These are phyloP conservation scores for Rhinocladiella mackenziei DNA, from an alignment of 2,329 filamentous ascomycete genomes.

Conservation along the genomic window DNA sequence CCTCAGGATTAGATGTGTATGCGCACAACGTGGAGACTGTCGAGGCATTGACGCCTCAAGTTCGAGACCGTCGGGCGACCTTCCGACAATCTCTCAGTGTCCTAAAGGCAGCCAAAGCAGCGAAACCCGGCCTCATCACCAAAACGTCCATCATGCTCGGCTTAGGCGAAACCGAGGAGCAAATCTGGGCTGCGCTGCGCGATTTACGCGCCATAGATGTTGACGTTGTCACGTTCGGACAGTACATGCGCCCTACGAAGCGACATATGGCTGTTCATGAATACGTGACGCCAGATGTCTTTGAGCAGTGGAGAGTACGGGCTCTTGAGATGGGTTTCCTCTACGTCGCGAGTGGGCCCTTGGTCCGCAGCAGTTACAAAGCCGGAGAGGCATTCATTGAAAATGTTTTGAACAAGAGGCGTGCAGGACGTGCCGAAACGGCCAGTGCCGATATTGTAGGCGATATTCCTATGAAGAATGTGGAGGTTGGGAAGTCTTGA, in stretches of 20 bases:
- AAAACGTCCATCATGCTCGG: constrained; percentile 98
- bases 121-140: constrained; percentile 77
- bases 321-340: constrained; percentile 94
- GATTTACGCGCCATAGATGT: constrained; percentile 77
- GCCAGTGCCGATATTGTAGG: constrained; percentile 30
- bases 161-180: constrained; percentile 82
- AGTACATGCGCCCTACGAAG: constrained; percentile 99
- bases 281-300: constrained; percentile 86
- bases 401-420: constrained; percentile 86
- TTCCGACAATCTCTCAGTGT: constrained; percentile 83
- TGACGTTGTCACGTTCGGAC: constrained; percentile 97
- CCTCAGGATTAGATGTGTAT: constrained; percentile 89
- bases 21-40: constrained; percentile 97
- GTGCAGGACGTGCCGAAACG: constrained; percentile 32
- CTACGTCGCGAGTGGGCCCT: constrained; percentile 88
- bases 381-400: constrained; percentile 98
- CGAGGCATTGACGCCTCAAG: constrained; percentile 81
- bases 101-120: constrained; percentile 73
- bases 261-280: constrained; percentile 94
- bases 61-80: constrained; percentile 82
- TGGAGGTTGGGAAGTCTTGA: constrained; percentile 13
- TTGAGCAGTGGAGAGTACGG: constrained; percentile 85
- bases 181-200: constrained; percentile 73
- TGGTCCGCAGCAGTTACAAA: constrained; percentile 95
- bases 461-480: constrained; percentile 15